Conservation (phyloP, 2,329 filamentous ascomycete genomes). For the Diaporthe sp. region DNA sequence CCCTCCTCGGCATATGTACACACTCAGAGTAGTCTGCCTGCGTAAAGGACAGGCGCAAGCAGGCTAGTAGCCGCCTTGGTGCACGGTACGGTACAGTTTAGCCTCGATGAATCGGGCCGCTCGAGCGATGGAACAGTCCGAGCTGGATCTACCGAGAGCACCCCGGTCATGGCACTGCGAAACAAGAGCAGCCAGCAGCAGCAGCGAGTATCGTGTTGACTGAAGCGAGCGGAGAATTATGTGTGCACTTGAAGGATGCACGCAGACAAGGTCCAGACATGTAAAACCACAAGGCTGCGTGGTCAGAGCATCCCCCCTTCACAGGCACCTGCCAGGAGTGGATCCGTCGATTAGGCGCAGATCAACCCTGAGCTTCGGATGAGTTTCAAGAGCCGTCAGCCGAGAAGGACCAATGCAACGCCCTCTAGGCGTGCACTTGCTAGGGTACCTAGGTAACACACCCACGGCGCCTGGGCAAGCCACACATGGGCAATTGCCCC, state of each 20-base stretch:
- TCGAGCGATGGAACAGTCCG: slow-evolving; percentile 15
- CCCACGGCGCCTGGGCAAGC: not conserved
- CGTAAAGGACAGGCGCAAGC: not conserved
- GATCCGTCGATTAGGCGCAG: slow-evolving; percentile 1
- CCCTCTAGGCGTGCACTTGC: not conserved
- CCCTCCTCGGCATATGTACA: not conserved
- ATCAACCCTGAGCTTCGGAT: slow-evolving; percentile 29
- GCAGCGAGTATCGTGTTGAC: not conserved
- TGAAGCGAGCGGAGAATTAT: not conserved
- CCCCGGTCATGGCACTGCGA: not conserved
- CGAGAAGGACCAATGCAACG: slow-evolving; percentile 17
- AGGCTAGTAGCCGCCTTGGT: not conserved
- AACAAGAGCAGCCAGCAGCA: not conserved
- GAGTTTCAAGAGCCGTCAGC: slow-evolving; percentile 34
- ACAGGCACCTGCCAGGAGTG: slow-evolving; percentile 13
- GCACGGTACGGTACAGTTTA: not conserved
- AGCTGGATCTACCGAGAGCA: slow-evolving; percentile 1
- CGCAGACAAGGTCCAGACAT: slow-evolving; percentile 5
- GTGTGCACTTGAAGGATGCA: not conserved
- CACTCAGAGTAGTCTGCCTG: not conserved
- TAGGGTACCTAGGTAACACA: slow-evolving; percentile 7
- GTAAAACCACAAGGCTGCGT: slow-evolving; percentile 13
- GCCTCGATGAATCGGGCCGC: slow-evolving; percentile 11
- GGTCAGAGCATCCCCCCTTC: not conserved
- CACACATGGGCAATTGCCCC: not conserved